Percentiles rank a stretch among this genome's conserved stretches.
phyloP scores from a whole-genome alignment of 441 rosid species.

The Adansonia gregorii region DNA sequence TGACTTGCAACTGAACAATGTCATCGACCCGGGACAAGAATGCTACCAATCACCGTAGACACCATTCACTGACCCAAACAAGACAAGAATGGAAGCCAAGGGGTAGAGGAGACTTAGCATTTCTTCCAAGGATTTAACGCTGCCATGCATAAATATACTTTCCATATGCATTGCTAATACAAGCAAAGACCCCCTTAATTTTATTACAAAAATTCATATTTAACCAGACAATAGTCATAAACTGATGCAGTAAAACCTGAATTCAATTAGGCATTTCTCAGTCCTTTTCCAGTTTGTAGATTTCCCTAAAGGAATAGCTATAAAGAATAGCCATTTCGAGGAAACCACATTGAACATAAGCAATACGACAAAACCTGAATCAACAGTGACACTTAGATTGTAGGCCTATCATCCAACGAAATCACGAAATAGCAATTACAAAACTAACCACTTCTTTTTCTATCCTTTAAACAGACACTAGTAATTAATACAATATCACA shows the following conservation, averaged over 20 bases:
- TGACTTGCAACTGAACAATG: not conserved
- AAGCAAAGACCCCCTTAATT: not conserved
- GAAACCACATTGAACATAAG: constrained; percentile 12
- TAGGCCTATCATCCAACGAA: not conserved
- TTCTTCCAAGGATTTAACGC: not conserved
- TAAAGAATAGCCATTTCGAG: not conserved
- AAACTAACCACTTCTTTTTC: not conserved
- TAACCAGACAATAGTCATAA: not conserved
- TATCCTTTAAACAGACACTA: not conserved
- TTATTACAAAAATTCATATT: not conserved
- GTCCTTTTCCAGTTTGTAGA: not conserved
- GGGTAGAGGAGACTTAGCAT: not conserved
- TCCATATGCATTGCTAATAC: not conserved
- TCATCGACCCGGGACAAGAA: not conserved
- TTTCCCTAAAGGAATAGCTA: not conserved
- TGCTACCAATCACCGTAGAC: not conserved
- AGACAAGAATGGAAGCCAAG: not conserved
- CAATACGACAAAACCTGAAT: constrained; percentile 8
- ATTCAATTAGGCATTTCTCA: not conserved
- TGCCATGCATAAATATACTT: not conserved
- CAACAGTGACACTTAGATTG: not conserved
- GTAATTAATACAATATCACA: not conserved
- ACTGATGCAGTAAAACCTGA: not conserved
- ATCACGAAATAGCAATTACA: not conserved
- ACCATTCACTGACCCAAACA: not conserved